Evolutionary conservation across 768 basidiomycete genomes (phyloP), one percentile per base, ranked within the genome.

Genomic region (Panellus pusillus): DNA sequence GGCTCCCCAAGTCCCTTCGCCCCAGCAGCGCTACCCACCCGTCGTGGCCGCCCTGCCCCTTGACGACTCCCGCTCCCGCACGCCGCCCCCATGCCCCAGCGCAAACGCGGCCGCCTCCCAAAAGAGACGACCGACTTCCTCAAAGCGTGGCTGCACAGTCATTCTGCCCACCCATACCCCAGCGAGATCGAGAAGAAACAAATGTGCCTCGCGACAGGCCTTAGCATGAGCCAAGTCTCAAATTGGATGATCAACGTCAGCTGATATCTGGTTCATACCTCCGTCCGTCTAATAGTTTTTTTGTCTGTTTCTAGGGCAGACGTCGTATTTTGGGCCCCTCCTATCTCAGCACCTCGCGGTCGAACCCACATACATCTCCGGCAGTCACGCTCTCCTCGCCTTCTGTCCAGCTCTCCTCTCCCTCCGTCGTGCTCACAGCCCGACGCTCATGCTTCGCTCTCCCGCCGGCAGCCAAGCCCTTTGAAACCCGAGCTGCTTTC

Each of bases 101-200:
- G 90, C 58, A 91, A 91, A 65, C 82, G 91, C 54, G 90, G 91
- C 44, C 91, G 93, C 69, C 80, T 93, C 12, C 91, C 91, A 38
- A 93, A 93, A 74, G 89, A 91, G 72, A 91, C 91, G 31, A 93
- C 91, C 24, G 91, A 93, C 70, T 91, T 83, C 64, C 80, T 93
- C 68, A 91, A 92, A 64, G 84, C 89, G 13, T 93, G 91, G 91
- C 74, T 93, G 31, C 87, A 93, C 65, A 81, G 86, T 61, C 91
- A 93, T 65, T 87, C 87, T 5, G 90, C 93, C 64, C 91, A 93
- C 61, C 91, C 91, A 27, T 93, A 93, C 69, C 91, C 91, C 28
- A 87, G 84, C 65, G 91, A 93, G 70, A 88, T 91, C 56, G 91
- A 93, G 78, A 93, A 93, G 74, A 92, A 92, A 65, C 87, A 89